These are phyloP conservation scores for Ophiocordyceps robertsii DNA, from an alignment of 2,329 filamentous ascomycete species.

Conservation along the genomic window DNA sequence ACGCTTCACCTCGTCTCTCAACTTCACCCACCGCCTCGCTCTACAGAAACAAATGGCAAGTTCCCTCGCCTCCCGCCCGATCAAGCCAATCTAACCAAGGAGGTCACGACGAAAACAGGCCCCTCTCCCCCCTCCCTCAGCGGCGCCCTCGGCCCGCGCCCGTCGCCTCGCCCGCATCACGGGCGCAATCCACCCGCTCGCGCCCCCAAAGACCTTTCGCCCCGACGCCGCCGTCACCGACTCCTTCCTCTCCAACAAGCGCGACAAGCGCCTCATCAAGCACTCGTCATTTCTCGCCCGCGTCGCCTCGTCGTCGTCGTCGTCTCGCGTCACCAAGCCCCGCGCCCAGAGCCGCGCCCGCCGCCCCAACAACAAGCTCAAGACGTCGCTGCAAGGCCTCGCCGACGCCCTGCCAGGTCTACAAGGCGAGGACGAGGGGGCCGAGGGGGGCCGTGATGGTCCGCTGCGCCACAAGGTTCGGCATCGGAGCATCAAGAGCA, in stretches of 20 bases:
- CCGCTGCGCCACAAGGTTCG: slow-evolving; percentile 42
- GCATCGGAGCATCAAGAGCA: slow-evolving; percentile 60
- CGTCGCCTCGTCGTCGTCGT: slow-evolving; percentile 55
- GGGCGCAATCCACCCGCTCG: slow-evolving; percentile 32
- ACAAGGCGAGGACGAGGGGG: slow-evolving; percentile 28
- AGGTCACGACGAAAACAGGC: neutral
- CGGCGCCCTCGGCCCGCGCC: slow-evolving; percentile 37
- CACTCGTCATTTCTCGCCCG: slow-evolving; percentile 67
- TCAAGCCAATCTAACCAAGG: too few relatives aligned
- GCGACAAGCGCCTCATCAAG: slow-evolving; percentile 71
- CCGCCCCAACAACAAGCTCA: slow-evolving; percentile 65
- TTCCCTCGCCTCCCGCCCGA: neutral
- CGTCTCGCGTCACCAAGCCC: slow-evolving; percentile 10
- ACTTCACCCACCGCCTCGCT: too few relatives aligned
- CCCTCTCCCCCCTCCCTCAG: neutral
- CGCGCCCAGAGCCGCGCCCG: slow-evolving; percentile 17
- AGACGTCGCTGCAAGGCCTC: slow-evolving; percentile 59
- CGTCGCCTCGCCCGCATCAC: slow-evolving; percentile 39
- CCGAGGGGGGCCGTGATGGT: slow-evolving; percentile 12
- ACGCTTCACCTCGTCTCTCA: too few relatives aligned
- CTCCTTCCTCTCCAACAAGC: slow-evolving; percentile 59
- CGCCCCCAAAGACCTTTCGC: slow-evolving; percentile 38
- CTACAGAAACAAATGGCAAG: neutral
- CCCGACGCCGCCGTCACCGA: slow-evolving; percentile 36
- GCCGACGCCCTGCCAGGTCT: slow-evolving; percentile 67